Conservation (phyloP, 73 alveolate species). For the Uronychia binucleata region DNA sequence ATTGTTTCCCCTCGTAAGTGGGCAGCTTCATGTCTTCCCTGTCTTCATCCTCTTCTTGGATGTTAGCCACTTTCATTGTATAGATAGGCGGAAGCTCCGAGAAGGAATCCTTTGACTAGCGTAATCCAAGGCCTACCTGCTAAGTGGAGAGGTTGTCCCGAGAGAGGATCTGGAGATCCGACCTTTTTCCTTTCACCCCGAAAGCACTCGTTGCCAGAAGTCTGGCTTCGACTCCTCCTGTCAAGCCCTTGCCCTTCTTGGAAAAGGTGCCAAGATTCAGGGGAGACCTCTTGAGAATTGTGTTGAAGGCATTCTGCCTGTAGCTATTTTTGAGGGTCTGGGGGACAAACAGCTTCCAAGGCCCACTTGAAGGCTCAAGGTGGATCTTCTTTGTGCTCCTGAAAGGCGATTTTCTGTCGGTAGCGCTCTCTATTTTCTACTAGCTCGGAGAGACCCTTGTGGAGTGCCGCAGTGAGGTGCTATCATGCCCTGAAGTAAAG, state of each 20-base stretch:
- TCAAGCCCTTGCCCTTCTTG: not conserved
- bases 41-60: not conserved
- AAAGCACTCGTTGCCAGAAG: not conserved
- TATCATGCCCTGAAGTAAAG: not conserved
- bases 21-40: not conserved
- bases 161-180: not conserved
- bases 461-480: not conserved
- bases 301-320: not conserved
- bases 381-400: not conserved
- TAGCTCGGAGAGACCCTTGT: too few species aligned
- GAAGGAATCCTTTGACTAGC: not conserved
- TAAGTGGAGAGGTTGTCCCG: not conserved
- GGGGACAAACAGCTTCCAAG: not conserved
- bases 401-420: not conserved
- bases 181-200: not conserved
- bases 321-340: not conserved
- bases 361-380: not conserved
- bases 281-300: not conserved
- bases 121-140: too few species aligned
- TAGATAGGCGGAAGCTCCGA: not conserved
- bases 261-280: not conserved
- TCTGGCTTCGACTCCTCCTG: not conserved
- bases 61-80: not conserved
- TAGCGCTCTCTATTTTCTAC: not conserved
- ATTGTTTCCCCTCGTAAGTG: not conserved